Percentiles rank a stretch among this genome's conserved stretches.
These are phyloP conservation scores for Periconia sp. DNA, from an alignment of 2,329 filamentous ascomycete species.

Conservation along the genomic window DNA sequence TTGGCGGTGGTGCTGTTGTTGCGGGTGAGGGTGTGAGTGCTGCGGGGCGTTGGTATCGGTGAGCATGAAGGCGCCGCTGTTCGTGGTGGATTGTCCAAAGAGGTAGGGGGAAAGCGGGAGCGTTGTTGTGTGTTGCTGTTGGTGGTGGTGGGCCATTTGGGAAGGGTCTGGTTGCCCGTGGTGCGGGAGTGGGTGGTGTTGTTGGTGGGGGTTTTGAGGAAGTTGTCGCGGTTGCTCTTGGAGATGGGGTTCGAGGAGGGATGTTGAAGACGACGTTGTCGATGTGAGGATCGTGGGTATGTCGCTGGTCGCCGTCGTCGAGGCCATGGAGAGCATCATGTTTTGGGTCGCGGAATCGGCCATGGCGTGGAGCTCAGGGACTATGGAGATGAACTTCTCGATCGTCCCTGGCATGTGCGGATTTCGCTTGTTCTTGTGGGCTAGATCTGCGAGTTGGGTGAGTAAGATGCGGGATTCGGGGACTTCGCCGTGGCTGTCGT, in stretches of 20 bases:
- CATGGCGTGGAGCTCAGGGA: constrained; percentile 41
- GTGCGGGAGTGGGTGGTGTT: not conserved
- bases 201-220: not conserved
- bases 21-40: not conserved
- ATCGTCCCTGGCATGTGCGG: constrained; percentile 43
- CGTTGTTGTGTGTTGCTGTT: not conserved
- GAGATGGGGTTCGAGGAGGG: not conserved
- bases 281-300: not conserved
- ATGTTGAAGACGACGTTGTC: not conserved
- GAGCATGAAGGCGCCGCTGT: constrained; percentile 34
- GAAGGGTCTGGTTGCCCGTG: not conserved
- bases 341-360: constrained; percentile 24
- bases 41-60: constrained; percentile 16
- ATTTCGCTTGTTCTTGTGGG: constrained; percentile 33
- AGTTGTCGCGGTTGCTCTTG: not conserved
- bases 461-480: constrained; percentile 36
- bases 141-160: not conserved
- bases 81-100: constrained; percentile 25
- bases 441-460: constrained; percentile 38
- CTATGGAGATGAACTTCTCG: constrained; percentile 39
- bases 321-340: not conserved
- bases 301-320: not conserved
- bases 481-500: constrained; percentile 15
- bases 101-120: constrained; percentile 14
- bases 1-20: not conserved